Evolutionary conservation across 139 green algal genomes (phyloP).

Genomic region (Gonium pectorale): DNA sequence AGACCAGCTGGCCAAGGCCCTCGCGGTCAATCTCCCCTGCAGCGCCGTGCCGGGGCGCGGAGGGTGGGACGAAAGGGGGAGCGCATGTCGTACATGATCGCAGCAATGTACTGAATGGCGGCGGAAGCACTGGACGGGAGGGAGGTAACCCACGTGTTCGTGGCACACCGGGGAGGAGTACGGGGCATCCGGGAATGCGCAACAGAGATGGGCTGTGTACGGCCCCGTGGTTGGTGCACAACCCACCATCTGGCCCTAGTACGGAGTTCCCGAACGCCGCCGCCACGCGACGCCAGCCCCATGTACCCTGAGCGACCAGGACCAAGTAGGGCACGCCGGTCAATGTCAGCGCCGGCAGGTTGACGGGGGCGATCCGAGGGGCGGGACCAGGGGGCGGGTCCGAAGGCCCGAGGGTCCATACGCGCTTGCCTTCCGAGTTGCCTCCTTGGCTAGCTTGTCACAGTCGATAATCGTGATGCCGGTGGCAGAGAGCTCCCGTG

Average conservation of each 20-base stretch:
- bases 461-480: conserved; percentile 80
- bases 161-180: too few species aligned
- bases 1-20: conserved; percentile 73
- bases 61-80: background rate
- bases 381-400: too few species aligned
- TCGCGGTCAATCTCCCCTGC: conserved; percentile 79
- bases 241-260: conserved; percentile 58
- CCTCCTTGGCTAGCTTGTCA: conserved; percentile 75
- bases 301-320: conserved; percentile 72
- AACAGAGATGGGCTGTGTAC: too few species aligned
- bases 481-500: conserved; percentile 38
- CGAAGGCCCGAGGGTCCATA: too few species aligned
- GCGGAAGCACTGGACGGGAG: background rate
- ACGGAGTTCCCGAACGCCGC: conserved; percentile 67
- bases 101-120: background rate
- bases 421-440: conserved; percentile 60
- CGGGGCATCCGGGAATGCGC: too few species aligned
- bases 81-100: too few species aligned
- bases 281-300: conserved; percentile 74
- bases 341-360: too few species aligned
- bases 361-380: too few species aligned
- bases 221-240: background rate
- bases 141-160: too few species aligned
- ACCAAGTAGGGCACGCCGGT: too few species aligned
- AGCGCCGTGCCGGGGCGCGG: background rate